Percentiles rank a stretch among this genome's conserved stretches.
phyloP scores from a whole-genome alignment of 2,329 filamentous ascomycete genomes.

The Curvularia spicifera region DNA sequence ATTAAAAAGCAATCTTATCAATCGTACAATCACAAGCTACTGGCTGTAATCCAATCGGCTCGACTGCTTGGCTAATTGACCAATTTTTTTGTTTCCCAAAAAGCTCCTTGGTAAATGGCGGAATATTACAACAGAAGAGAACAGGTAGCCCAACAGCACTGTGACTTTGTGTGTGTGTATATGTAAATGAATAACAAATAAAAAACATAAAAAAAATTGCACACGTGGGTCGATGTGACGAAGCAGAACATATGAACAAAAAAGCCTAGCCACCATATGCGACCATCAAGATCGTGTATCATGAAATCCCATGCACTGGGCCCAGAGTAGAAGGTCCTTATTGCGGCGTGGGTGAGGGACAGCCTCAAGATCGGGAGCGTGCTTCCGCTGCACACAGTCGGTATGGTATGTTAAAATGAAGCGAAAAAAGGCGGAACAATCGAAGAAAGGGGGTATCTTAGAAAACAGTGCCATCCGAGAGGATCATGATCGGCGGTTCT shows the following conservation, averaged over 20 bases:
- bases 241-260: conserved; percentile 29
- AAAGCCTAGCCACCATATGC: conserved; percentile 27
- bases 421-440: conserved; percentile 35
- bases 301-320: conserved; percentile 26
- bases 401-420: conserved; percentile 24
- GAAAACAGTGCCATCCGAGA: conserved; percentile 96
- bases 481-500: conserved; percentile 93
- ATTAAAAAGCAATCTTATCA: background rate
- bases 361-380: conserved; percentile 22
- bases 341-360: conserved; percentile 9
- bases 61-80: conserved; percentile 7
- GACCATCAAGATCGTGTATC: conserved; percentile 40
- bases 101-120: conserved; percentile 4
- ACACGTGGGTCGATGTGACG: conserved; percentile 11
- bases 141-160: conserved; percentile 6
- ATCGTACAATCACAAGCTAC: conserved; percentile 2
- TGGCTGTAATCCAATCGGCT: conserved; percentile 4
- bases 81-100: conserved; percentile 6
- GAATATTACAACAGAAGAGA: conserved; percentile 14
- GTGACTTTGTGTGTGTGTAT: background rate
- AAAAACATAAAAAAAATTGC: conserved; percentile 1
- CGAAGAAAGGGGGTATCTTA: conserved; percentile 59
- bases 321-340: conserved; percentile 26
- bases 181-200: background rate
- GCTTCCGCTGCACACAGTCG: conserved; percentile 23